Conservation (phyloP, 2,329 filamentous ascomycete genomes). For the Fusarium mexicanum region DNA sequence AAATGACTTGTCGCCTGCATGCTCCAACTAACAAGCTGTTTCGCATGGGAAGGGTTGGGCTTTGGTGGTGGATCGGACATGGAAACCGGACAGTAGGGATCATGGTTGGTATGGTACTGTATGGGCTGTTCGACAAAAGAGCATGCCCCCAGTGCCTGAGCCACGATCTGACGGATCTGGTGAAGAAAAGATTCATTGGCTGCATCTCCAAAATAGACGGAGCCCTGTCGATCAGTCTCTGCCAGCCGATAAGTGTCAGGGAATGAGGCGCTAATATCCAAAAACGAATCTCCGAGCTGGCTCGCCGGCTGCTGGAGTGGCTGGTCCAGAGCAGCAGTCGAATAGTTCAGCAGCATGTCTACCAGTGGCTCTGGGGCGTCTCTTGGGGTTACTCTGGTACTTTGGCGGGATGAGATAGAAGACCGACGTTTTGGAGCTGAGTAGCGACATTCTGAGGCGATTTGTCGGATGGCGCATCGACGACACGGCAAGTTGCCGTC, state of each 20-base stretch:
- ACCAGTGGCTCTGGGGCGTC: not conserved
- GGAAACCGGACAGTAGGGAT: not conserved
- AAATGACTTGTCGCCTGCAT: not conserved
- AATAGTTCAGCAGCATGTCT: not conserved
- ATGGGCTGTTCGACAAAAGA: not conserved
- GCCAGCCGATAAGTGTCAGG: not conserved
- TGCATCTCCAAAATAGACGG: not conserved
- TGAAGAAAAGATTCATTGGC: not conserved
- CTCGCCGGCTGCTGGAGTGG: not conserved
- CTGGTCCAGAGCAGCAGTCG: fast-evolving
- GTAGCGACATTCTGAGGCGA: not conserved
- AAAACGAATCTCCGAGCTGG: not conserved
- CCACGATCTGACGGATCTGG: not conserved
- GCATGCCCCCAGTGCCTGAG: not conserved
- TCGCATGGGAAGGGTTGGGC: not conserved
- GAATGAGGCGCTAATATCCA: fast-evolving
- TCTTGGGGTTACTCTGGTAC: fast-evolving
- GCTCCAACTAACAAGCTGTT: not conserved
- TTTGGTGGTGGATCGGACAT: not conserved
- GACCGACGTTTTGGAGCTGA: not conserved
- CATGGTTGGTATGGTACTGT: not conserved
- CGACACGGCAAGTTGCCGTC: not conserved
- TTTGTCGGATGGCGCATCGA: not conserved
- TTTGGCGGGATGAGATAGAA: not conserved
- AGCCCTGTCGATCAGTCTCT: not conserved